Evolutionary conservation across 805 yeast genomes (phyloP), one percentile per base, ranked within the genome.

Genomic region (Candida xyloterini): DNA sequence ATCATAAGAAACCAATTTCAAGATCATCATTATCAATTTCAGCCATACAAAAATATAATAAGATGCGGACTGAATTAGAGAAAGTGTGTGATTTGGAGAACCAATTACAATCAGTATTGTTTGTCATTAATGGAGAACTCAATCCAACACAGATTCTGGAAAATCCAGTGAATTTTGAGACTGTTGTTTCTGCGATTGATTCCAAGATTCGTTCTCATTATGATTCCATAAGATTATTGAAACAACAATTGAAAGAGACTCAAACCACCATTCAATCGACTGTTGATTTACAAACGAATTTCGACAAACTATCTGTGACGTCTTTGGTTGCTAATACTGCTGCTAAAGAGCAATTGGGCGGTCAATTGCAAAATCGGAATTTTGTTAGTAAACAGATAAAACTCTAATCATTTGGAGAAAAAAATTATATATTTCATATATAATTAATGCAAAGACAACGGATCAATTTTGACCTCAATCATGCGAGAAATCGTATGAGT

Each of bases 61-160:
- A 15, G 2, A 23, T 60, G 7, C 48, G 47, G 24, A 31, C 39
- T 26, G 50, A 49, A 26, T 16, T 49, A 6, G 39, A 40, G 1
- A 14, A 23, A 2, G 28, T 55, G n/a, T 47, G 42, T 20, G 27
- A 27, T 2, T 7, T 26, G 2, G 59, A 48, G 11, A 47, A 46
- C 5, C 36, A 46, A 6, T 32, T 62, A 5, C 57, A 55, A 18
- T 46, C 59, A 4, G 47, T 46, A n/a, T 26, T 63, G 7, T 40
- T 63, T 13, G 16, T 61, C 3, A 23, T 59, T 30, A 61, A 62
- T 26, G 50, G 59, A 28, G 36, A 48, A 8, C 20, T 53, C 9
- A 57, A 59, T 27, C 67, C 64, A 15, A 60, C 57, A 10, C 48
- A 50, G 11, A 32, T 69, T 6, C 34, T 59, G 7, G 38, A 50